Conservation (phyloP, 371 early-diverging fungal species). For the Lichtheimia hyalospora region DNA sequence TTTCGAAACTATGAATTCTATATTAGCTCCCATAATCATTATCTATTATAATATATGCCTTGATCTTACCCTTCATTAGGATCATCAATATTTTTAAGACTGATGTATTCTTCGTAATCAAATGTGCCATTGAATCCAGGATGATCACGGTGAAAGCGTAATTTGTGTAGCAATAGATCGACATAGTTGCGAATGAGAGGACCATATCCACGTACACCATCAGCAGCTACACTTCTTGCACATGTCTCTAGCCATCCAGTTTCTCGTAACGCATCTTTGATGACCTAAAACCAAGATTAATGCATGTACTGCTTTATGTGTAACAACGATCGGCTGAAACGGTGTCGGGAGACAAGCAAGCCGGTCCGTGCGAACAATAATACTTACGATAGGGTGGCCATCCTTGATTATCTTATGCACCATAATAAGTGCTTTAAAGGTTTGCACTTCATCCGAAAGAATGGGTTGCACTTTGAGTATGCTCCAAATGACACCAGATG, state of each 20-base stretch:
- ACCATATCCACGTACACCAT: slow-evolving; percentile 78
- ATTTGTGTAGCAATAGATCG: slow-evolving; percentile 85
- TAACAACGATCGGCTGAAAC: background rate
- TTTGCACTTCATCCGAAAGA: slow-evolving; percentile 88
- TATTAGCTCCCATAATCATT: background rate
- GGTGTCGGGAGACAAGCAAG: background rate
- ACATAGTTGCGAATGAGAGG: slow-evolving; percentile 89
- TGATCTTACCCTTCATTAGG: slow-evolving; percentile 94
- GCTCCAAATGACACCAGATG: slow-evolving; percentile 85
- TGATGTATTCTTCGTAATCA: slow-evolving; percentile 96
- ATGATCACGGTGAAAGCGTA: slow-evolving; percentile 89
- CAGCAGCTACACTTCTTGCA: slow-evolving; percentile 62
- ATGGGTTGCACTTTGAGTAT: slow-evolving; percentile 86
- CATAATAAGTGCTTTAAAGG: slow-evolving; percentile 93
- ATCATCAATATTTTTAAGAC: slow-evolving; percentile 91
- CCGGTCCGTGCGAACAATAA: background rate
- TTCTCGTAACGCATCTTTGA: slow-evolving; percentile 77
- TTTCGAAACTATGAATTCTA: slow-evolving; percentile 70
- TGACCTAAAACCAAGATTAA: slow-evolving; percentile 44
- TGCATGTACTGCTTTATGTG: background rate
- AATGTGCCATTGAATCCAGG: slow-evolving; percentile 94
- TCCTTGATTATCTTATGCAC: slow-evolving; percentile 95
- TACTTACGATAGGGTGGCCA: slow-evolving; percentile 81
- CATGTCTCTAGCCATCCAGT: slow-evolving; percentile 68
- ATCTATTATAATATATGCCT: background rate